A percentile compares a stretch with the other conserved stretches of the same genome.
Conservation (phyloP, 768 basidiomycete species). For the Boletus rubropictus region DNA sequence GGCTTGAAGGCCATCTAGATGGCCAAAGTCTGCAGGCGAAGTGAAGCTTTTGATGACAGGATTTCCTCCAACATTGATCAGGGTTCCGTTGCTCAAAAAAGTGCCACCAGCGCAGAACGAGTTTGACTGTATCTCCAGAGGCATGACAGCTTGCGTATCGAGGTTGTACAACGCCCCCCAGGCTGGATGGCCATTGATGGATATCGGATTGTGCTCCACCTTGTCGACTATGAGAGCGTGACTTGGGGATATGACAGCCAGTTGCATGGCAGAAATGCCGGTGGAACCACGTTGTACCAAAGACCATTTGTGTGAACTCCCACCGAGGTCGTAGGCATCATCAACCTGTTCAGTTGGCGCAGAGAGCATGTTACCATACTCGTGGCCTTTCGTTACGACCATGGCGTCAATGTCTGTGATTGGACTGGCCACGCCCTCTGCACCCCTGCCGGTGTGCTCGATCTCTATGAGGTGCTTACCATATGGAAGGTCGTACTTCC, state of each 20-base stretch:
- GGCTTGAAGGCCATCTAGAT: conserved; percentile 66
- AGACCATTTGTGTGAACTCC: conserved; percentile 39
- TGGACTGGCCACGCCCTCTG: conserved; percentile 30
- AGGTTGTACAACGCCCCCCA: conserved; percentile 78
- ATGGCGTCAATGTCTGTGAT: conserved; percentile 59
- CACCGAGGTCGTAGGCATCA: not conserved
- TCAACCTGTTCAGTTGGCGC: not conserved
- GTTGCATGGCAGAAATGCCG: conserved; percentile 76
- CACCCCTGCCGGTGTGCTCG: conserved; percentile 45
- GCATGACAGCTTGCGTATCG: conserved; percentile 52
- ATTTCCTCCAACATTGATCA: conserved; percentile 79
- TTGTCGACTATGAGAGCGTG: conserved; percentile 78
- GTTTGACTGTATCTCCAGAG: conserved; percentile 65
- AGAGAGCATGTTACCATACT: not conserved
- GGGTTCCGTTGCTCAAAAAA: conserved; percentile 70
- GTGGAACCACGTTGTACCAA: conserved; percentile 61
- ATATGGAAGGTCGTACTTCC: conserved; percentile 45
- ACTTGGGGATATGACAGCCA: conserved; percentile 59
- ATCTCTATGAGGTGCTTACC: conserved; percentile 60
- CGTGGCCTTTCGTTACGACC: conserved; percentile 49
- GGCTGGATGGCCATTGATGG: conserved; percentile 68
- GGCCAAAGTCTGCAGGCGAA: conserved; percentile 68
- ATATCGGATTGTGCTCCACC: conserved; percentile 79
- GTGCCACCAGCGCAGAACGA: conserved; percentile 84
- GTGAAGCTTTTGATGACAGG: conserved; percentile 64